Conservation (phyloP, 352 stramenopile genomes). For the Aphanomyces stellatus region DNA sequence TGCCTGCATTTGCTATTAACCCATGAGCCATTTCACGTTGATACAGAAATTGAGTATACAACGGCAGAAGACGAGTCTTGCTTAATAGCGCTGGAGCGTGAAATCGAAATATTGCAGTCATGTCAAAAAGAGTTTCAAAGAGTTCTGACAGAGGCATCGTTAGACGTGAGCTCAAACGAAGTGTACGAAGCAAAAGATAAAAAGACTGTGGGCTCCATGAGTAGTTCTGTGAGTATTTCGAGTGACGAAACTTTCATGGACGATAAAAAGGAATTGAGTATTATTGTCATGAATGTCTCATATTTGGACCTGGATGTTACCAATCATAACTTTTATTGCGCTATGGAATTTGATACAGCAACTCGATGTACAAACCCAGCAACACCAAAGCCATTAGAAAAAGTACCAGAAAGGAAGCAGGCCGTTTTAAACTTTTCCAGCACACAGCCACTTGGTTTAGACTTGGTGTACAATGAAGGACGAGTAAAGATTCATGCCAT, state of each 20-base stretch:
- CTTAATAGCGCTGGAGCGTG: background rate
- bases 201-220: background rate
- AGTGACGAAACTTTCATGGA: constrained; percentile 43
- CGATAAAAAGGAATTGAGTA: constrained; percentile 53
- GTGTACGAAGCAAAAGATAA: background rate
- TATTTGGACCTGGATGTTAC: constrained; percentile 38
- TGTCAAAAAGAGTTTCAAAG: background rate
- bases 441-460: constrained; percentile 55
- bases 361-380: constrained; percentile 65
- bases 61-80: background rate
- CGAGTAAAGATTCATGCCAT: constrained; percentile 71
- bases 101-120: background rate
- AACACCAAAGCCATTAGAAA: constrained; percentile 34
- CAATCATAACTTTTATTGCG: constrained; percentile 72
- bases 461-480: constrained; percentile 70
- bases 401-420: background rate
- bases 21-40: background rate
- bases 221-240: background rate
- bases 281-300: constrained; percentile 70
- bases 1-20: background rate
- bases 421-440: constrained; percentile 34
- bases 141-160: background rate
- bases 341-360: constrained; percentile 65
- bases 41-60: background rate
- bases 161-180: background rate